These are phyloP conservation scores for Neurospora sp. DNA, from an alignment of 495 filamentous ascomycete genomes.

Conservation along the genomic window DNA sequence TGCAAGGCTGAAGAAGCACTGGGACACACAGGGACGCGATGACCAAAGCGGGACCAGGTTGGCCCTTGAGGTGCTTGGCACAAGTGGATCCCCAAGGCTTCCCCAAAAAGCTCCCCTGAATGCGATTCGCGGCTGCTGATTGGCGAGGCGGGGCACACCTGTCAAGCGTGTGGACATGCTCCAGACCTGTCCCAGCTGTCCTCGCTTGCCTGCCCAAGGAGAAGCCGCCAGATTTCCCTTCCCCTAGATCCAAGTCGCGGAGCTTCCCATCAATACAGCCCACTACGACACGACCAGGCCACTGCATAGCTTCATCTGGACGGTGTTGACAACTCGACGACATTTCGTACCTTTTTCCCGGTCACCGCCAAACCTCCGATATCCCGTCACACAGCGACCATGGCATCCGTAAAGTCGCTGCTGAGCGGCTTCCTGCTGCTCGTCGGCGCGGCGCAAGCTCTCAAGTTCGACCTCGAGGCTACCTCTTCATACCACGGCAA, in stretches of 20 bases:
- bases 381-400: constrained; percentile 11
- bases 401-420: constrained; percentile 28
- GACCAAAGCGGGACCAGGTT: constrained; percentile 1
- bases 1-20: constrained; percentile 21
- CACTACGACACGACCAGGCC: neutral
- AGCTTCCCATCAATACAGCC: neutral
- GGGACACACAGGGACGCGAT: neutral
- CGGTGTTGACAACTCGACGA: neutral
- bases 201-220: constrained; percentile 8
- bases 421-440: constrained; percentile 42
- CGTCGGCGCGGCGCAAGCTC: constrained; percentile 55
- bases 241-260: constrained; percentile 1
- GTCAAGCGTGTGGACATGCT: neutral
- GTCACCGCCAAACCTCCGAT: neutral
- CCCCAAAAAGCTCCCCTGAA: neutral
- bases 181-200: constrained; percentile 5
- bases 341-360: neutral
- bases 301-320: neutral
- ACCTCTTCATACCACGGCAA: constrained; percentile 47
- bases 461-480: constrained; percentile 90
- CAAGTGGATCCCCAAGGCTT: constrained; percentile 6
- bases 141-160: constrained; percentile 1
- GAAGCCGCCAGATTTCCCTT: constrained; percentile 28
- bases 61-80: constrained; percentile 4
- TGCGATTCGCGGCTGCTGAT: constrained; percentile 4